Evolutionary conservation across 768 basidiomycete genomes (phyloP), one percentile per base, ranked within the genome.

Genomic region (Tricholoma sp.): DNA sequence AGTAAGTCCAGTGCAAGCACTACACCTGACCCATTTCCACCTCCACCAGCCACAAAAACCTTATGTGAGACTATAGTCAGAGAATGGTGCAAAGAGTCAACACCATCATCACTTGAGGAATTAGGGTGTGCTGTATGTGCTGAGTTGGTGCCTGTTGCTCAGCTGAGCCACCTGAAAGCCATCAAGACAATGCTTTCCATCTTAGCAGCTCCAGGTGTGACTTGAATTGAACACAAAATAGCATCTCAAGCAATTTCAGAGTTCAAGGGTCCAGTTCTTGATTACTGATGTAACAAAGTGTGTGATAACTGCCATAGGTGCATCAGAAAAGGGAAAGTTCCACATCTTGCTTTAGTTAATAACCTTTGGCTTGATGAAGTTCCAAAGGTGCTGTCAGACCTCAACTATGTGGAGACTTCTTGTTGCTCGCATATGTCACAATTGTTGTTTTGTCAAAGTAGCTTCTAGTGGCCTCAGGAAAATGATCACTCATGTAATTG

Each of bases 401-500:
- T 53, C 24, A 53, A 53, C 41, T 53, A 41, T 27, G 18, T 43
- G 10, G 52, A 53, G 22, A 29, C 16, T 39, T 16, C 37, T 53
- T 12, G 5, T 53, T 2, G 57, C 72, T 1, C 49, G 61, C 8
- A 62, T 53, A n/a, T 21, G 16, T 0, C 37, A 41, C 24, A 53
- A 53, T 18, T 29, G 41, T 11, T 74, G 68, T 57, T 50, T 74
- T 11, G 66, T 74, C 0, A 46, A 61, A 1, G 68, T 75, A 0
- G 49, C 53, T 2, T 52, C 63, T 8, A 67, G 63, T 14, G 75
- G 74, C 0, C 46, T 61, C 5, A 55, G 61, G 0, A 72, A 73
- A 55, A 72, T 76, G 72, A 57, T 52, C 0, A 72, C 71, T 2
- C 75, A 74, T 64, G 65, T 61, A 4, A 67, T 74, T 3, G 63